Percentiles rank a stretch among this genome's conserved stretches.
Conservation (phyloP, 2,329 filamentous ascomycete genomes). For the Fusarium austroafricanum region DNA sequence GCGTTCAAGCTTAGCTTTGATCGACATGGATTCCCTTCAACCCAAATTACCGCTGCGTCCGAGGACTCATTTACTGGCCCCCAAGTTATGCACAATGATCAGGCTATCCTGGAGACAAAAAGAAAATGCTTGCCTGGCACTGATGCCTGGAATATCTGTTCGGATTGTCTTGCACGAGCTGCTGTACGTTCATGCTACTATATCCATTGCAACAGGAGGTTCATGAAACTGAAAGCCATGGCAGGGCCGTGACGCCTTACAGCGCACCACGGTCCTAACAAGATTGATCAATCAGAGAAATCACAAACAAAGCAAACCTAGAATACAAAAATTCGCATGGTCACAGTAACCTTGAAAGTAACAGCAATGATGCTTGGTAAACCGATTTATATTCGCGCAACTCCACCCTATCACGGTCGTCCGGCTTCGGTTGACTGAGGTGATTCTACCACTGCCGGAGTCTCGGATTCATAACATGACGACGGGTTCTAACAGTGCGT, state of each 20-base stretch:
- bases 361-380: constrained; percentile 19
- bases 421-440: constrained; percentile 22
- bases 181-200: neutral
- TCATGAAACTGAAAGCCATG: neutral
- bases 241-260: neutral
- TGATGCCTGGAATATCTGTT: neutral
- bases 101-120: constrained; percentile 12
- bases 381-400: constrained; percentile 53
- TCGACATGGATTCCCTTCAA: neutral
- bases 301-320: constrained; percentile 6
- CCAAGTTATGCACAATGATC: constrained; percentile 10
- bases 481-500: constrained; percentile 18
- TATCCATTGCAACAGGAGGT: neutral
- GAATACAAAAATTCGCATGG: constrained; percentile 5
- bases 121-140: constrained; percentile 3
- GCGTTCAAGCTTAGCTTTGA: neutral
- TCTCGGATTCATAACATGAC: constrained; percentile 26
- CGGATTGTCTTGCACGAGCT: constrained; percentile 11
- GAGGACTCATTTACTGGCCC: constrained; percentile 3
- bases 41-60: neutral
- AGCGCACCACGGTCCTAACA: neutral
- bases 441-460: constrained; percentile 16
- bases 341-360: constrained; percentile 34
- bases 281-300: constrained; percentile 6
- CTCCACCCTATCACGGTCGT: constrained; percentile 48